These are phyloP conservation scores for Populus tremula DNA, from an alignment of 345 rosid genomes.

Conservation along the genomic window DNA sequence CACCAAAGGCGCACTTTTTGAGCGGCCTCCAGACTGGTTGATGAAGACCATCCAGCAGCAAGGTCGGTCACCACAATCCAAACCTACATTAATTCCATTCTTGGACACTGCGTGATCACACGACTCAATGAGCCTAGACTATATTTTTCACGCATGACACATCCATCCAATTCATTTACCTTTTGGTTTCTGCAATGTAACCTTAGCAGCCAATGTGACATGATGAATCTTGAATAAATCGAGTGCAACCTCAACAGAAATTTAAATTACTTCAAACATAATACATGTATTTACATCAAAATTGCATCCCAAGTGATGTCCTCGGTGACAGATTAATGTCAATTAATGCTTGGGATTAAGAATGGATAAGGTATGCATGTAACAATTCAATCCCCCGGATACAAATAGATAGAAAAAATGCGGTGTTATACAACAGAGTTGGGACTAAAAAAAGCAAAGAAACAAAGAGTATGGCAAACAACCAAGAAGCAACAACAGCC, in stretches of 20 bases:
- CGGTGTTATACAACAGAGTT: not conserved
- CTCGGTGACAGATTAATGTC: not conserved
- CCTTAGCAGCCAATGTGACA: not conserved
- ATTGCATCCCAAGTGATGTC: not conserved
- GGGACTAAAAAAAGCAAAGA: not conserved
- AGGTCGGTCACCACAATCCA: not conserved
- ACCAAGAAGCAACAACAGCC: not conserved
- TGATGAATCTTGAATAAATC: not conserved
- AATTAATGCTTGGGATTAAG: not conserved
- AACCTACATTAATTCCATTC: not conserved
- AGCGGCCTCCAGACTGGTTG: conserved; percentile 1
- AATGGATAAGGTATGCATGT: not conserved
- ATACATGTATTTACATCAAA: not conserved
- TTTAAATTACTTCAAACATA: not conserved
- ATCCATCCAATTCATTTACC: not conserved
- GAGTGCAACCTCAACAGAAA: not conserved
- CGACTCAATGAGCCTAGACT: not conserved
- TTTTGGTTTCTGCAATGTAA: not conserved
- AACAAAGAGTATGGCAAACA: not conserved
- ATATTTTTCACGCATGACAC: not conserved
- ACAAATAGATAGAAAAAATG: too few relatives aligned
- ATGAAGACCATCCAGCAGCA: conserved; percentile 8
- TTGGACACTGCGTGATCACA: not conserved
- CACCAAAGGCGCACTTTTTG: conserved; percentile 1
- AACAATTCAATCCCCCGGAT: not conserved